These are phyloP conservation scores for Claviceps paspali DNA, from an alignment of 2,329 filamentous ascomycete genomes.

Conservation along the genomic window DNA sequence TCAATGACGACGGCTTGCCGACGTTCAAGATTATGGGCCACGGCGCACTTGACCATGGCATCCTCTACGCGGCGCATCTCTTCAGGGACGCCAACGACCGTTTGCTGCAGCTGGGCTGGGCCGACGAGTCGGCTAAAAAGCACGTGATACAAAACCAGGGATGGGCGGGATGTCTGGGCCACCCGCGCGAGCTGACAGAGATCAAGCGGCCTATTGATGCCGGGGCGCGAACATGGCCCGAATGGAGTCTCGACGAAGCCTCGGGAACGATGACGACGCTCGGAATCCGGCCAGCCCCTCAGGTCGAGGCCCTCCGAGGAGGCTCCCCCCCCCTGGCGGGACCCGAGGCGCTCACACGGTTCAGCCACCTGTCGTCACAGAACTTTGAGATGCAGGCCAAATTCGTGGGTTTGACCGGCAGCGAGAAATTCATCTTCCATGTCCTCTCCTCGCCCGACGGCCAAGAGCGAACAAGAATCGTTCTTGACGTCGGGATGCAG, in stretches of 20 bases:
- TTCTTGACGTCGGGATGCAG: conserved; percentile 8
- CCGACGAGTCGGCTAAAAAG: conserved; percentile 7
- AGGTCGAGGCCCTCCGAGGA: conserved; percentile 3
- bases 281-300: conserved; percentile 7
- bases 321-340: neutral
- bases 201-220: conserved; percentile 1
- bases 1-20: conserved; percentile 2
- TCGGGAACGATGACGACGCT: conserved; percentile 7
- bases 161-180: conserved; percentile 8
- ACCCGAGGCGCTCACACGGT: neutral
- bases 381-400: conserved; percentile 5
- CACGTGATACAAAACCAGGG: conserved; percentile 6
- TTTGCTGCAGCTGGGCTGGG: conserved; percentile 9
- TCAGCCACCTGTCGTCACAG: conserved; percentile 1
- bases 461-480: conserved; percentile 7
- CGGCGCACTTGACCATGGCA: conserved; percentile 10
- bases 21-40: conserved; percentile 5
- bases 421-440: conserved; percentile 5
- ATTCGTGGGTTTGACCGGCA: conserved; percentile 1
- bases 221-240: conserved; percentile 1
- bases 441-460: conserved; percentile 4
- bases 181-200: conserved; percentile 7
- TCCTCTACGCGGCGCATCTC: conserved; percentile 11
- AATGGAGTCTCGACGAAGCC: conserved; percentile 7
- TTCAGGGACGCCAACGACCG: conserved; percentile 9